Conservation (phyloP, 2,329 filamentous ascomycete genomes). For the Sporothrix variecibatus region DNA sequence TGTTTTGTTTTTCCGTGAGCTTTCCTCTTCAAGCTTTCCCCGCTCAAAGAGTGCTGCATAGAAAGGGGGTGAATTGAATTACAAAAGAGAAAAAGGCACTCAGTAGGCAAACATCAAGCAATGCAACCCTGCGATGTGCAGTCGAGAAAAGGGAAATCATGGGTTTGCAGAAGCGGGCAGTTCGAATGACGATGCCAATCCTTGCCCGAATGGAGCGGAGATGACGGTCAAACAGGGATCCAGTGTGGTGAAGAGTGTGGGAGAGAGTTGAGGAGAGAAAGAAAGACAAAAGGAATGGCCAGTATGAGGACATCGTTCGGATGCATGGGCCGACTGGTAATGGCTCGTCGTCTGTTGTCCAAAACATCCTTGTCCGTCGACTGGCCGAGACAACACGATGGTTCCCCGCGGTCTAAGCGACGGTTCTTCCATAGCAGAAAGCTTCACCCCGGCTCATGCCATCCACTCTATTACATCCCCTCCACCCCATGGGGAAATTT, state of each 20-base stretch:
- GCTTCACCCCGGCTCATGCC: not conserved
- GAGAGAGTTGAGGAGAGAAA: not conserved
- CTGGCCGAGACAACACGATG: not conserved
- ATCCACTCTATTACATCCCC: not conserved
- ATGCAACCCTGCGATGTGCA: slow-evolving; percentile 9
- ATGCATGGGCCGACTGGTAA: slow-evolving; percentile 3
- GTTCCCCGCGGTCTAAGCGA: not conserved
- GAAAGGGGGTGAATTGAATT: not conserved
- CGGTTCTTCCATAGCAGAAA: not conserved
- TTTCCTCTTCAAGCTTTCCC: not conserved
- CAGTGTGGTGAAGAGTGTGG: not conserved
- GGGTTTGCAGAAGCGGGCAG: not conserved
- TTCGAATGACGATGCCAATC: not conserved
- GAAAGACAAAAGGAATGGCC: not conserved
- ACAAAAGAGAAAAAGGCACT: not conserved
- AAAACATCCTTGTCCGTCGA: not conserved
- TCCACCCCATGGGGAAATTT: slow-evolving; percentile 7
- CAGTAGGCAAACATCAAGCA: not conserved
- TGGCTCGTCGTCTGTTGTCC: not conserved
- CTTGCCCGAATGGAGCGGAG: not conserved
- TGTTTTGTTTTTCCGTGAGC: slow-evolving; percentile 12
- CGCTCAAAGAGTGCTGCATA: not conserved
- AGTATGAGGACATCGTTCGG: not conserved
- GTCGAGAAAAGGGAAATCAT: not conserved
- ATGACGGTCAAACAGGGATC: not conserved